Evolutionary conservation across 2,329 filamentous ascomycete species (phyloP).

Genomic region (Claviceps sp.): DNA sequence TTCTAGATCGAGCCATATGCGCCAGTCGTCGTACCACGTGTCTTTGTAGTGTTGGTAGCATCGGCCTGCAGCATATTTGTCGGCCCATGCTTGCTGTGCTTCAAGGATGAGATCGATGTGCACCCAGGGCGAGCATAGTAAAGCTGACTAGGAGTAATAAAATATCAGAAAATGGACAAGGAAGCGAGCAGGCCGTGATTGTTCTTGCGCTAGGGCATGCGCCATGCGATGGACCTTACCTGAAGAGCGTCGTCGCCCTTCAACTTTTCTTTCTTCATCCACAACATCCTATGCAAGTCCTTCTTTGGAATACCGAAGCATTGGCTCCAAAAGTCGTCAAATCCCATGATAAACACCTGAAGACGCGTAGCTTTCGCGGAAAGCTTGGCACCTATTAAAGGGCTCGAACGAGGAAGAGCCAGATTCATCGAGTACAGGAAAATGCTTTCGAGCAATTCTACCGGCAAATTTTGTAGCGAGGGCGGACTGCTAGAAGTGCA

Average conservation of each 20-base stretch:
- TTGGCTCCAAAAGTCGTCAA: constrained; percentile 25
- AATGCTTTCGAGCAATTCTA: constrained; percentile 40
- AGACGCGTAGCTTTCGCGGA: constrained; percentile 26
- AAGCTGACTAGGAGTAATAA: constrained; percentile 23
- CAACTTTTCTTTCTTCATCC: background rate
- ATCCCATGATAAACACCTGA: constrained; percentile 23
- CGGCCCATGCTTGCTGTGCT: constrained; percentile 34
- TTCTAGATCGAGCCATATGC: too few relatives aligned
- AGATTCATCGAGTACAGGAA: constrained; percentile 36
- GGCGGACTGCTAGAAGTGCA: constrained; percentile 14
- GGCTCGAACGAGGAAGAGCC: constrained; percentile 31
- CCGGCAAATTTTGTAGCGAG: constrained; percentile 27
- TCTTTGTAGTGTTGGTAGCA: constrained; percentile 18
- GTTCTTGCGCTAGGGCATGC: background rate
- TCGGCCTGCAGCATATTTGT: constrained; percentile 21
- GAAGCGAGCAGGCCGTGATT: background rate
- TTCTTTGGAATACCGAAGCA: constrained; percentile 16
- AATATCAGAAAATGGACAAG: constrained; percentile 1
- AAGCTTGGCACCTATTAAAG: constrained; percentile 31
- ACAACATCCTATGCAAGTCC: background rate
- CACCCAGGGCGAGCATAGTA: constrained; percentile 31
- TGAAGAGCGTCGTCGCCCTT: constrained; percentile 30
- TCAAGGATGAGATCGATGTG: constrained; percentile 30
- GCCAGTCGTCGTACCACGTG: too few relatives aligned
- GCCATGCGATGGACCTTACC: constrained; percentile 18